Percentiles rank a stretch among this genome's conserved stretches.
phyloP scores from a whole-genome alignment of 306 rosid genomes.

The Elaeagnus macrophylla region DNA sequence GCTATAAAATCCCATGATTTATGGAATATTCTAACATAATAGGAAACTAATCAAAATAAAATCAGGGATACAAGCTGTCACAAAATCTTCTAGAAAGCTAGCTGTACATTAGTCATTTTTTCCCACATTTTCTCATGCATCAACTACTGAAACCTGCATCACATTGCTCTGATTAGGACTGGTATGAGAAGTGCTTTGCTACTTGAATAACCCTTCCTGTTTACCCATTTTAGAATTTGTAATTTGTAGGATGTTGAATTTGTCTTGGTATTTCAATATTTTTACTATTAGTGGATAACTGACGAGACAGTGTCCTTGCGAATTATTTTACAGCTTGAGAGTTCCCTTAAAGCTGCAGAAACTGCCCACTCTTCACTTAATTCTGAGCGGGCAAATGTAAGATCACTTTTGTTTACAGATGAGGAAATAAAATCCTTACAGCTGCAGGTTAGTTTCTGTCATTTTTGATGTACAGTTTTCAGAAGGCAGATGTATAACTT shows the following conservation, averaged over 20 bases:
- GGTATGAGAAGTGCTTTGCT: too few species aligned
- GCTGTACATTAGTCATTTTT: too few species aligned
- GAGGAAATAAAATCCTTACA: constrained; percentile 88
- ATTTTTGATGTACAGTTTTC: neutral
- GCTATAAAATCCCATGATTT: too few species aligned
- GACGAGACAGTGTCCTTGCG: neutral
- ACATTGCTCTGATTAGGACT: too few species aligned
- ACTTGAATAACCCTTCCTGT: too few species aligned
- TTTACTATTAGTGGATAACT: constrained; percentile 5
- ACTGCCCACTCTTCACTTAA: constrained; percentile 64
- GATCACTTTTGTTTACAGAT: constrained; percentile 62
- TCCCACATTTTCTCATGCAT: too few species aligned
- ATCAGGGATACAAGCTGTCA: too few species aligned
- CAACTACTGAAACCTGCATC: too few species aligned
- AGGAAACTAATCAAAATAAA: too few species aligned
- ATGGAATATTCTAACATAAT: too few species aligned
- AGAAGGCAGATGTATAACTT: neutral
- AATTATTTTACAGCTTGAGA: constrained; percentile 55
- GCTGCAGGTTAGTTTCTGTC: constrained; percentile 56
- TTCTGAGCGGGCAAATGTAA: constrained; percentile 69
- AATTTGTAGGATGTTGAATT: neutral
- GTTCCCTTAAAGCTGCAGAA: constrained; percentile 72
- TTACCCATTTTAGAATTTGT: too few species aligned
- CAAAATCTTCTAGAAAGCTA: too few species aligned
- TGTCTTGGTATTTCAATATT: neutral